These are phyloP conservation scores for Elsinoe perseae DNA, from an alignment of 2,329 filamentous ascomycete genomes.

Conservation along the genomic window DNA sequence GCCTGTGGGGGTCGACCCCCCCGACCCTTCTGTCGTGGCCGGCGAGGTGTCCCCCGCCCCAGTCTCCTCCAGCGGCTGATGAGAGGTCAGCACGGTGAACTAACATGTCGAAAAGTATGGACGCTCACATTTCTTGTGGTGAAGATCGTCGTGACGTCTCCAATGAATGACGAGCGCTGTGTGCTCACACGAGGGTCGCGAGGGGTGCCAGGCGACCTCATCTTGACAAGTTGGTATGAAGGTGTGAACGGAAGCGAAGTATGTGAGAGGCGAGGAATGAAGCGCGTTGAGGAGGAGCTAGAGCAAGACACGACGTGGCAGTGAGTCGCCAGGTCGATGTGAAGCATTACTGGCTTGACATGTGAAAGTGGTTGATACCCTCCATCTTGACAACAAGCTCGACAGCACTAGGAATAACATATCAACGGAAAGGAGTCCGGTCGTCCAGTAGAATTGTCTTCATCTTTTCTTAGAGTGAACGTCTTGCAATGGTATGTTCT, in stretches of 20 bases:
- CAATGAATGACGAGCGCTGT: slow-evolving; percentile 5
- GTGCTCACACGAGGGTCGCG: slow-evolving; percentile 1
- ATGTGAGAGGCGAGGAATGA: neutral
- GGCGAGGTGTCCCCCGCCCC: slow-evolving; percentile 1
- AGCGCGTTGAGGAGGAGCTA: neutral
- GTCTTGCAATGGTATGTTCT: too few species aligned
- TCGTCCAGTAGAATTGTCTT: too few species aligned
- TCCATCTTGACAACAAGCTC: neutral
- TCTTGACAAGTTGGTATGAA: neutral
- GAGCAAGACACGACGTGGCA: neutral
- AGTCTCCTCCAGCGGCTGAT: neutral
- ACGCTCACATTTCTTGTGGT: neutral
- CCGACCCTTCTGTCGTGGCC: slow-evolving; percentile 2
- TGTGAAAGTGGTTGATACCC: neutral
- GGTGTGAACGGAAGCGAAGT: neutral
- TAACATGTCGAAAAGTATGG: neutral
- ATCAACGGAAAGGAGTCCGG: too few species aligned
- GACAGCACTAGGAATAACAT: neutral
- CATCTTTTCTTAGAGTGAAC: too few species aligned
- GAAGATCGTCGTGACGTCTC: neutral
- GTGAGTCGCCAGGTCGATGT: neutral
- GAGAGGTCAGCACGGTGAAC: neutral
- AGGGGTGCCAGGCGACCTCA: slow-evolving; percentile 5
- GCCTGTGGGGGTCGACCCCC: slow-evolving; percentile 1
- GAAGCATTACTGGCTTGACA: slow-evolving; percentile 3